phyloP scores from a whole-genome alignment of 257 asterid species.

The Anisodus acutangulus region DNA sequence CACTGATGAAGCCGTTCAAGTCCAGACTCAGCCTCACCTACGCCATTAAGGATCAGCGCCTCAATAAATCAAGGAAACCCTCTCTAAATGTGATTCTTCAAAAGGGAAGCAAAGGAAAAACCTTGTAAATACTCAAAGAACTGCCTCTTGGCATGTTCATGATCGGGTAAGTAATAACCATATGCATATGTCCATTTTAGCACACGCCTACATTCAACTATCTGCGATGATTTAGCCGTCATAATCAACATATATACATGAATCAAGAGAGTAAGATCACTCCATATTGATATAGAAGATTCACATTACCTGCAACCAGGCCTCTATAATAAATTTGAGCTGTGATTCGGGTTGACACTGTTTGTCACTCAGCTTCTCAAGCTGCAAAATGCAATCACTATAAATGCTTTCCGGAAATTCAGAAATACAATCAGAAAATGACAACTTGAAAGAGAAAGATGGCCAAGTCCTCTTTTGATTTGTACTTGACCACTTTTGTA shows the following conservation, averaged over 20 bases:
- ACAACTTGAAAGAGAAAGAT: slow-evolving; percentile 11
- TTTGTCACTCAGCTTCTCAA: slow-evolving; percentile 83
- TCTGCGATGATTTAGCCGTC: slow-evolving; percentile 48
- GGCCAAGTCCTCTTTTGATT: neutral
- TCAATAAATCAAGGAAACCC: slow-evolving; percentile 26
- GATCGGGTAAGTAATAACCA: slow-evolving; percentile 86
- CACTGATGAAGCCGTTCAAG: slow-evolving; percentile 97
- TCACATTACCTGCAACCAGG: slow-evolving; percentile 89
- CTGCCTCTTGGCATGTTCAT: slow-evolving; percentile 75
- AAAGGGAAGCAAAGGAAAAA: slow-evolving; percentile 35
- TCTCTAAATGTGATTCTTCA: slow-evolving; percentile 24
- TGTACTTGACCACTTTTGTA: neutral
- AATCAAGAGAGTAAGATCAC: slow-evolving; percentile 29
- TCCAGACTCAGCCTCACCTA: slow-evolving; percentile 98
- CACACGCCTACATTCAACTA: slow-evolving; percentile 96
- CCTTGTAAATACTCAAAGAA: slow-evolving; percentile 97
- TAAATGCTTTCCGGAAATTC: slow-evolving; percentile 6
- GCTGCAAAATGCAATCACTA: slow-evolving; percentile 53
- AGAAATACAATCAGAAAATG: neutral
- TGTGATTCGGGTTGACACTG: slow-evolving; percentile 96
- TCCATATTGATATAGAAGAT: neutral
- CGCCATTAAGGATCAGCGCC: slow-evolving; percentile 34
- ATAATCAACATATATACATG: slow-evolving; percentile 32
- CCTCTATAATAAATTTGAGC: slow-evolving; percentile 91
- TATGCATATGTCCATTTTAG: slow-evolving; percentile 95